Evolutionary conservation across 2,329 filamentous ascomycete genomes (phyloP), one percentile per base, ranked within the genome.

Genomic region (Calonectria leucothoes): DNA sequence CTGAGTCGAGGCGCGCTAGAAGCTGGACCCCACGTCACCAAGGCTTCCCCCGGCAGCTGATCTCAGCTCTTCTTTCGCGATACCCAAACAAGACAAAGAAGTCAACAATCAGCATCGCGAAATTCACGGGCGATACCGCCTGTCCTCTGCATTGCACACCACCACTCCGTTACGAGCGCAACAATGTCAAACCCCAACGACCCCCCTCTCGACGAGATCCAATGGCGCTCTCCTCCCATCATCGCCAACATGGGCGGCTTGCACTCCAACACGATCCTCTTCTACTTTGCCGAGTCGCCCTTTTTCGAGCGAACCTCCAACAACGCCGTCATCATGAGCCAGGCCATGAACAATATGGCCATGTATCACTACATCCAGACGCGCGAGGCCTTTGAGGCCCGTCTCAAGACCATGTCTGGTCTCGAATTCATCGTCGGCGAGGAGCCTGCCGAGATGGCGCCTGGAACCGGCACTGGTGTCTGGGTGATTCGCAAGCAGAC

Each of bases 401-500:
- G 90, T 25, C 84, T 94, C 42, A 88, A 87, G 76, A 90, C 89
- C 71, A 93, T 93, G 92, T 89, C 89, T 1, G 92, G 92, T 3
- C 85, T 93, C 61, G 92, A 94, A 84, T 94, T 91, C 81, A 87
- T 93, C 65, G 91, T 94, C 66, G 91, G 90, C 45, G 89, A 93
- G 80, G 90, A 92, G 76, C 91, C 91, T 1, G 90, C 91, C 33
- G 91, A 93, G 82, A 91, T 89, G 78, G 89, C 87, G 0, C 91
- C 90, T 0, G 91, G 90, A n/a, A 91, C 90, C 49, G 92, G 91
- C 57, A 93, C 91, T 0, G 92, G 91, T 33, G 91, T 93, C 11
- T 94, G 92, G 92, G 90, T 93, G 33, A 93, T 94, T 77, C 89
- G 91, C 79, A 93, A 93, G 85, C 92, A 94, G 83, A 91, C 89